Base-by-base conservation (phyloP, 2,329 filamentous ascomycete genomes). In the Lasiodiplodia sp. region DNA sequence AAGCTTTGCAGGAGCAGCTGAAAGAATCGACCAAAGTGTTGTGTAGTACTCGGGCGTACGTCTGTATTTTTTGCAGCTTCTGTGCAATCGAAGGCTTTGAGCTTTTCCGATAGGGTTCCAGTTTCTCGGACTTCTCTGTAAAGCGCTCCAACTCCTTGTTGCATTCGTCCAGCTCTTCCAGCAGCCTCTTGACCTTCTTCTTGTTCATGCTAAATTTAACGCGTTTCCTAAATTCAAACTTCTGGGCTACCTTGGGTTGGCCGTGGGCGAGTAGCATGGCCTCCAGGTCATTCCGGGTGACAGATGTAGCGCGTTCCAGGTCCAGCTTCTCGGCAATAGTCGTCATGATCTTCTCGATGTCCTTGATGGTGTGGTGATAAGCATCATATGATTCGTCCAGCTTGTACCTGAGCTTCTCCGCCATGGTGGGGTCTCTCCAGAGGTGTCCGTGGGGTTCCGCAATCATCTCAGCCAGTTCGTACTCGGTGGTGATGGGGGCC, bases 91-190 rank as follows among this genome's bases (percentile, higher is more conserved):
- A 77, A 12, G 77, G 77, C 64, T 79, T 79, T 3, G 73, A 73
- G 5, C 72, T 68, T 66, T 76, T 79, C 25, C 77, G 75, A 64
- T 73, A 75, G 0, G 75, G 77, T 47, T 80, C 77, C 4, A 80
- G 75, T 70, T 75, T 79, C 65, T 79, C 78, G 25, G 75, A 78
- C 57, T 76, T 76, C 37, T 79, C 75, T 0, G 78, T 79, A 49
- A 79, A 79, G 16, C 78, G 74, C 64, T 80, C 78, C 4, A 80
- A 72, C 62, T 79, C 77, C 44, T 78, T 78, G 63, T 79, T 79
- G 72, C 78, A 80, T 2, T 78, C 76, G 44, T 78, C 75, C 23
- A 80, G 70, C 68, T 80, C 75, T 64, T 78, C 77, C 4, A 80
- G 69, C 12, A 79, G 69, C 25, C 71, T 72, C 60, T 78, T 79